Conservation (phyloP, 1,139 yeast species). For the Candida smagusa region DNA sequence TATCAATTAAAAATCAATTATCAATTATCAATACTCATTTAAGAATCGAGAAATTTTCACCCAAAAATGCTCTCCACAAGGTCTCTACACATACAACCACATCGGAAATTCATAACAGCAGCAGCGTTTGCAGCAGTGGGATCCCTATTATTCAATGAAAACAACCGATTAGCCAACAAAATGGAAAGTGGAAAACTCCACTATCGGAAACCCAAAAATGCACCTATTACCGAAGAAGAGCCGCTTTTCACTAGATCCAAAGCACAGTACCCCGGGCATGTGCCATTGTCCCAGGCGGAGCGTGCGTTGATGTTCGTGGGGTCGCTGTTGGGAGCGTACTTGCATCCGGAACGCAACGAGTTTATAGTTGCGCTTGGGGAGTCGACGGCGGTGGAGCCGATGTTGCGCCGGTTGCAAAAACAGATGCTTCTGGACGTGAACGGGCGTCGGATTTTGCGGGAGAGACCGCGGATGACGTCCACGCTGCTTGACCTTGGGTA, state of each 20-base stretch:
- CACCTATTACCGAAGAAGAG: conserved; percentile 24
- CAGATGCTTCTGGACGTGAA: conserved; percentile 72
- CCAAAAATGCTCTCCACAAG: too few relatives aligned
- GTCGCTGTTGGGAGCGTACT: conserved; percentile 78
- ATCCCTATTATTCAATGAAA: conserved; percentile 38
- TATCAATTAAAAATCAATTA: too few relatives aligned
- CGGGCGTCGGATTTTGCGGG: conserved; percentile 76
- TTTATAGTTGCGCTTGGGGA: conserved; percentile 94
- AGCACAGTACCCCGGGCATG: conserved; percentile 73
- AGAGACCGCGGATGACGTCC: conserved; percentile 80
- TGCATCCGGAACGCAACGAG: conserved; percentile 79
- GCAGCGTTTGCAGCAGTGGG: conserved; percentile 17
- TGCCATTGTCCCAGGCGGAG: conserved; percentile 68
- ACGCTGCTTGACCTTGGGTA: conserved; percentile 62
- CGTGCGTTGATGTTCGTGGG: conserved; percentile 62
- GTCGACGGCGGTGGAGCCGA: conserved; percentile 73
- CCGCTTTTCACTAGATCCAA: conserved; percentile 36
- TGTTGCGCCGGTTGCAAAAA: conserved; percentile 58
- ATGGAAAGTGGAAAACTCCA: conserved; percentile 57
- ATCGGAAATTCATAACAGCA: conserved; percentile 12
- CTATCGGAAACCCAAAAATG: conserved; percentile 35
- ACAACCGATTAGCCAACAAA: conserved; percentile 52
- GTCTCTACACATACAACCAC: too few relatives aligned
- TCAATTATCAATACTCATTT: too few relatives aligned
- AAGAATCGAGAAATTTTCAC: too few relatives aligned